phyloP scores from a whole-genome alignment of 345 rosid genomes.

The Lenwebbia sp. region DNA sequence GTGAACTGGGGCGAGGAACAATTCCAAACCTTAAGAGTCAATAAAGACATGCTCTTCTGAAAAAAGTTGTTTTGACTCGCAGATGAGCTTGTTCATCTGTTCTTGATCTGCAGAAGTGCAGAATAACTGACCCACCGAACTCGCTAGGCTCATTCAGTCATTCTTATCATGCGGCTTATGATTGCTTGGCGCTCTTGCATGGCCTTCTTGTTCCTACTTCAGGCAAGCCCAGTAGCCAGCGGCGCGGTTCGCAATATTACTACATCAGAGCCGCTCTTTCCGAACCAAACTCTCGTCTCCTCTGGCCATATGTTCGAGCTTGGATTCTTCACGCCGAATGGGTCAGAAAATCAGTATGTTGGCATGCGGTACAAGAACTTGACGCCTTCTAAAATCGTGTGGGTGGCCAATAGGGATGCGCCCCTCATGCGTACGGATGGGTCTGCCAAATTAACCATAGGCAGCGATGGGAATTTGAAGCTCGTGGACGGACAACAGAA shows the following conservation, averaged over 20 bases:
- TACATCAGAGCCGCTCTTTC: background rate
- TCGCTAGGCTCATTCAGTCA: background rate
- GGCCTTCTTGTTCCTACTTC: background rate
- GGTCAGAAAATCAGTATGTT: background rate
- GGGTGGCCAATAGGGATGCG: slow-evolving; percentile 32
- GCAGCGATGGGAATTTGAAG: slow-evolving; percentile 3
- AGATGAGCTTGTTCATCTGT: background rate
- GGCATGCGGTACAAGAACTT: background rate
- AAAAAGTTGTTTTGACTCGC: background rate
- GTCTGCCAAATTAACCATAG: slow-evolving; percentile 8
- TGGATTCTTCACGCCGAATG: slow-evolving; percentile 1
- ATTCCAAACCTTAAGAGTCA: background rate
- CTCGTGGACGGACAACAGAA: slow-evolving; percentile 3
- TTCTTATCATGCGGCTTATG: background rate
- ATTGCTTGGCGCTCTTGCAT: background rate
- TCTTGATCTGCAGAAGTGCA: background rate
- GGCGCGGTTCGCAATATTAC: background rate
- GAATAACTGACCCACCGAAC: background rate
- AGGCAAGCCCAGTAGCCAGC: background rate
- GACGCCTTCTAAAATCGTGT: slow-evolving; percentile 8
- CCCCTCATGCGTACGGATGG: slow-evolving; percentile 6
- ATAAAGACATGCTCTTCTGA: background rate
- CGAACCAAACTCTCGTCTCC: background rate
- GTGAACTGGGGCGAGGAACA: background rate
- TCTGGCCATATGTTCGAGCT: background rate